A percentile compares a stretch with the other conserved stretches of the same genome.
These are phyloP conservation scores for Rhizopus stolonifer DNA, from an alignment of 371 early-diverging fungal genomes.

Conservation along the genomic window DNA sequence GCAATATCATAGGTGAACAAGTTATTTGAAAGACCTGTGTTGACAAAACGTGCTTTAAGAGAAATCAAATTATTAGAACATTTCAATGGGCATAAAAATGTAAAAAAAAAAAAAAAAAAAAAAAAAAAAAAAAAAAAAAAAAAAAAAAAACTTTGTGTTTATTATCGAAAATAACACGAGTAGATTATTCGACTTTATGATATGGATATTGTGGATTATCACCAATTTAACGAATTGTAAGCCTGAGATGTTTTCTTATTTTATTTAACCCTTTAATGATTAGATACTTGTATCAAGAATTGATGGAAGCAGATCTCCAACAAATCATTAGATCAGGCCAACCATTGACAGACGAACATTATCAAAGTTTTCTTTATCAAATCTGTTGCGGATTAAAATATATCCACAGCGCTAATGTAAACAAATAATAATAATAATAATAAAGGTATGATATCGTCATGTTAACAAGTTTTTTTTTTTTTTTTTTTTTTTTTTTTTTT, in stretches of 20 bases:
- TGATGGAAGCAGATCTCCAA: constrained; percentile 98
- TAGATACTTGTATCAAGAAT: constrained; percentile 78
- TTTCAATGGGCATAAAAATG: constrained; percentile 86
- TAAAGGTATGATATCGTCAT: too few species aligned
- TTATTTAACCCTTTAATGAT: too few species aligned
- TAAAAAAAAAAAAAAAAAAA: too few species aligned
- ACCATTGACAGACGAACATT: constrained; percentile 60
- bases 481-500: too few species aligned
- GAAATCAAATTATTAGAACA: constrained; percentile 82
- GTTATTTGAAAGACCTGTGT: constrained; percentile 73
- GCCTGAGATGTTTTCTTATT: too few species aligned
- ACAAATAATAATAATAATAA: neutral
- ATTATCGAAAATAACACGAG: too few species aligned
- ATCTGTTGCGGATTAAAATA: constrained; percentile 94
- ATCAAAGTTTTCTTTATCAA: constrained; percentile 96
- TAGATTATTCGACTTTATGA: constrained; percentile 75
- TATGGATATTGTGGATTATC: constrained; percentile 44
- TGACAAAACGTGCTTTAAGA: constrained; percentile 79
- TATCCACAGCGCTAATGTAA: constrained; percentile 95
- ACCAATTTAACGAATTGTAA: constrained; percentile 82
- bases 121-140: too few species aligned
- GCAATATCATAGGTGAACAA: too few species aligned
- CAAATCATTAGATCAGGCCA: constrained; percentile 48
- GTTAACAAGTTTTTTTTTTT: neutral
- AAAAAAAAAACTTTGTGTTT: too few species aligned